Evolutionary conservation across 129 eudicot genomes (phyloP), one percentile per base, ranked within the genome.

Genomic region (Ambrosia artemisiifolia): DNA sequence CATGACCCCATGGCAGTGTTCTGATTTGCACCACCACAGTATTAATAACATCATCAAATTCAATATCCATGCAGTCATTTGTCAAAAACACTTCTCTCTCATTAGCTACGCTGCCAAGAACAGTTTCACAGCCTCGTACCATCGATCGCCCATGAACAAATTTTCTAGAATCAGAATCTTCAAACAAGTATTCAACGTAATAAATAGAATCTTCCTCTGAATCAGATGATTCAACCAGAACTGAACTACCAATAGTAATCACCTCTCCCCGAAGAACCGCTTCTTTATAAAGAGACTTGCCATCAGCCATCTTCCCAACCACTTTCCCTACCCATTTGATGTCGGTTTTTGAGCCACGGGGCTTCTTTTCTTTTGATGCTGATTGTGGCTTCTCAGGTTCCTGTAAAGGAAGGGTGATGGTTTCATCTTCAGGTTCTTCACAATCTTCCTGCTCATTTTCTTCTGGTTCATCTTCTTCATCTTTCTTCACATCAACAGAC

Each of bases 41-140:
- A 72, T 90, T 75, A 40, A 73, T 60, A 67, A 70, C 84, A 81
- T 83, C 90, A 34, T 57, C 86, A 42, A 95, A 85, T 73, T 88
- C 87, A 83, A 95, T 66, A 11, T 88, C 89, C 83, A 72, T 50
- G 46, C 99, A 95, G 16, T 90, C 88, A 57, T 95, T 83, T 18
- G 91, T 86, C 71, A 95, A 77, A 82, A 88, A 95, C 44, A 95
- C 76, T 75, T 95, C 99, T 71, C 99, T 75, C 60, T 90, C 97
- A 59, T 79, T 88, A 51, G 91, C 91, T 46, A 96, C 76, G 72
- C 84, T 82, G 30, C 99, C 97, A 16, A 95, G 88, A 69, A 95
- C 86, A 72, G 97, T 95, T 60, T 84, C 77, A 55, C 85, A 75
- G 75, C 94, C 97, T 83, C 76, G 77, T 73, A 76, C 74, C 97